Percentiles rank a stretch among this genome's conserved stretches.
phyloP scores from a whole-genome alignment of 345 rosid species.

The Euclidium syriacum region DNA sequence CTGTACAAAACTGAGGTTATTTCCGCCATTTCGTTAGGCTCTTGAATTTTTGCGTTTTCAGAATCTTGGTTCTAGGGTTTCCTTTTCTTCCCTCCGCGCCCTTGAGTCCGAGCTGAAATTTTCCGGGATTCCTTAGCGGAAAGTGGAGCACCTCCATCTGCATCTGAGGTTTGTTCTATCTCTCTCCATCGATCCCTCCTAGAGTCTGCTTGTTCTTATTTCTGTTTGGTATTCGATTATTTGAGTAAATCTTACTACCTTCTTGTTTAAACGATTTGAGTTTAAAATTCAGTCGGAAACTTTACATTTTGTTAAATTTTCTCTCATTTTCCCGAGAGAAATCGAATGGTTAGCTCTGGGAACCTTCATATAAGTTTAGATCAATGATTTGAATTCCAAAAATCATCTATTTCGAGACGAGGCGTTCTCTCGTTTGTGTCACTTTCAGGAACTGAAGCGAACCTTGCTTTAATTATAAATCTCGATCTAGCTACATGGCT shows the following conservation, averaged over 20 bases:
- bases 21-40: not conserved
- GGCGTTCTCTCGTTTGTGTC: not conserved
- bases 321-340: not conserved
- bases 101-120: slow-evolving; percentile 6
- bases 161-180: slow-evolving; percentile 13
- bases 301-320: not conserved
- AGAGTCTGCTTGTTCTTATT: not conserved
- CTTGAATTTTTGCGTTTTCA: not conserved
- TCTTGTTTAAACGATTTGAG: not conserved
- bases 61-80: slow-evolving; percentile 23
- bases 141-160: not conserved
- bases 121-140: not conserved
- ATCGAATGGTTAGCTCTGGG: not conserved
- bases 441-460: not conserved
- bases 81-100: slow-evolving; percentile 16
- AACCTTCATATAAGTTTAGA: not conserved
- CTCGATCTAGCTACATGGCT: not conserved
- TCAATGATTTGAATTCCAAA: not conserved
- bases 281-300: not conserved
- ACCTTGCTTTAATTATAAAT: not conserved
- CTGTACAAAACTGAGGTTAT: not conserved
- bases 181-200: not conserved
- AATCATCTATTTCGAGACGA: not conserved
- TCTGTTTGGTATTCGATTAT: not conserved
- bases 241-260: not conserved